Evolutionary conservation across 257 asterid species (phyloP).

Genomic region (Linderniella brevidens): DNA sequence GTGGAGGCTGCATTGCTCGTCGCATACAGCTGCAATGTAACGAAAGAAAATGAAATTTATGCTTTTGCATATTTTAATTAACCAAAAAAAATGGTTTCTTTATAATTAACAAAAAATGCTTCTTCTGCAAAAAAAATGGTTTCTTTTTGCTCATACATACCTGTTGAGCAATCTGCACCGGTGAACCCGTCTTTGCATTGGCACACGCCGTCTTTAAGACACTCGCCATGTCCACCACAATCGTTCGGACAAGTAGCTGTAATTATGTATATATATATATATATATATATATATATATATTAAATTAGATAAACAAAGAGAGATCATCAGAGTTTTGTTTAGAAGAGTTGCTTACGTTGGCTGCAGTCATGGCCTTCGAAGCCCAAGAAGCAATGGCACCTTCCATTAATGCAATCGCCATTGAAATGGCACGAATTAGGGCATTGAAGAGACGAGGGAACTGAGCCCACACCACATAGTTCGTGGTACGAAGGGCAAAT

Average conservation of each 20-base stretch:
- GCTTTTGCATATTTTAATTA: too few relatives aligned
- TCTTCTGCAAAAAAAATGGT: too few relatives aligned
- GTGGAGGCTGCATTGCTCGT: constrained; percentile 96
- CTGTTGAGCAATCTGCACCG: constrained; percentile 92
- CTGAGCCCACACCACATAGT: constrained; percentile 52
- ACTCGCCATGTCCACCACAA: constrained; percentile 50
- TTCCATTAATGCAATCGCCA: constrained; percentile 85
- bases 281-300: too few relatives aligned
- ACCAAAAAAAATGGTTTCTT: too few relatives aligned
- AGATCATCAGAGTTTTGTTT: neutral
- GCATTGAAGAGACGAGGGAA: constrained; percentile 55
- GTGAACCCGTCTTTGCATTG: constrained; percentile 68
- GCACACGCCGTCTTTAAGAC: constrained; percentile 50
- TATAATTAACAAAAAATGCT: too few relatives aligned
- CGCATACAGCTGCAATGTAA: constrained; percentile 57
- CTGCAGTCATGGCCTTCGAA: constrained; percentile 86
- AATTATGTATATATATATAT: constrained; percentile 1
- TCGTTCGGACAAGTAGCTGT: constrained; percentile 68
- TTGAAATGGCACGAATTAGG: constrained; percentile 69
- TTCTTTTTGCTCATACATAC: too few relatives aligned
- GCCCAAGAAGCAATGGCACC: constrained; percentile 80
- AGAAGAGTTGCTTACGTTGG: constrained; percentile 24
- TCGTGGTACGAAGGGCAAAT: constrained; percentile 95
- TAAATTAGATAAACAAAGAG: neutral
- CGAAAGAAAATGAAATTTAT: too few relatives aligned